Evolutionary conservation across 805 yeast genomes (phyloP).

Genomic region (Candida pseudofarinosa): DNA sequence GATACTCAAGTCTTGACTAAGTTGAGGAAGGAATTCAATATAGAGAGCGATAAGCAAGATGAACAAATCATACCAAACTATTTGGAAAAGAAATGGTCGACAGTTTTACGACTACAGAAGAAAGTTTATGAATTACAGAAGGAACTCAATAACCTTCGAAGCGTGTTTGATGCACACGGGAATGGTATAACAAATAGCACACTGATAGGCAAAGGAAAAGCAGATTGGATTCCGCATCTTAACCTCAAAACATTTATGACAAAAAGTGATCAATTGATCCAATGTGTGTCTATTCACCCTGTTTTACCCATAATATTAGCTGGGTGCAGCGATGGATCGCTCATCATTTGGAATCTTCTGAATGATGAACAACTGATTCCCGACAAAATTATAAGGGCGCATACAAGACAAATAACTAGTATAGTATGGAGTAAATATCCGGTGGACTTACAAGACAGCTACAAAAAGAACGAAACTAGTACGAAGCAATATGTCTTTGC

Average conservation of each 20-base stretch:
- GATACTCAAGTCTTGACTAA: slow-evolving; percentile 10
- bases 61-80: slow-evolving; percentile 32
- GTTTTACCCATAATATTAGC: slow-evolving; percentile 58
- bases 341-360: slow-evolving; percentile 66
- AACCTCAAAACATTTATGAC: slow-evolving; percentile 45
- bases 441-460: slow-evolving; percentile 22
- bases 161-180: slow-evolving; percentile 33
- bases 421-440: slow-evolving; percentile 50
- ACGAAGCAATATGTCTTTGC: slow-evolving; percentile 33
- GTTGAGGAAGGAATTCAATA: slow-evolving; percentile 7
- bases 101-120: slow-evolving; percentile 76
- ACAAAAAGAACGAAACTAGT: slow-evolving; percentile 8
- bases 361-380: slow-evolving; percentile 55
- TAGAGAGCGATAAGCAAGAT: slow-evolving; percentile 16
- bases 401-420: slow-evolving; percentile 63
- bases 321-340: slow-evolving; percentile 68
- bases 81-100: slow-evolving; percentile 81
- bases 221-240: slow-evolving; percentile 61
- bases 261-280: slow-evolving; percentile 53
- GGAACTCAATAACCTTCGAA: slow-evolving; percentile 46
- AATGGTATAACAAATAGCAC: slow-evolving; percentile 6
- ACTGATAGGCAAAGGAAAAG: slow-evolving; percentile 18
- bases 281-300: slow-evolving; percentile 71
- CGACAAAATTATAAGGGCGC: slow-evolving; percentile 64
- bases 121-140: slow-evolving; percentile 67